phyloP scores from a whole-genome alignment of 139 green algal species.

The Desmodesmus armatus region DNA sequence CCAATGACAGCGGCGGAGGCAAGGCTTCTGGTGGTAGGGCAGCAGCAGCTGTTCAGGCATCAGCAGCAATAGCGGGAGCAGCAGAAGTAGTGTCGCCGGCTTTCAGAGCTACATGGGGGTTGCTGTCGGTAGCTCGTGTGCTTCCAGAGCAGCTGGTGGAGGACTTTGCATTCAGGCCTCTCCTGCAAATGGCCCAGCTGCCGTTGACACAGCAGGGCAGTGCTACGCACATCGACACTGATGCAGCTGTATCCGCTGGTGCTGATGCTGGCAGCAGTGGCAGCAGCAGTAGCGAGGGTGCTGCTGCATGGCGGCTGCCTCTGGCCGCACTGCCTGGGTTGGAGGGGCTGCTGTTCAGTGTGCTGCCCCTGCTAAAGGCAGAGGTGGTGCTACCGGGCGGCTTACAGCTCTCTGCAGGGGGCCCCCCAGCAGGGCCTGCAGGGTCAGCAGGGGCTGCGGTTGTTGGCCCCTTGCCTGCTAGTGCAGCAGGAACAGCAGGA shows the following conservation, averaged over 20 bases:
- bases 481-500: not conserved
- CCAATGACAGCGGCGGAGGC: too few species aligned
- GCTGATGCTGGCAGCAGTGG: not conserved
- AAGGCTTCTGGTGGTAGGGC: too few species aligned
- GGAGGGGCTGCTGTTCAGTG: slow-evolving; percentile 10
- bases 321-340: not conserved
- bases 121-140: not conserved
- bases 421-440: not conserved
- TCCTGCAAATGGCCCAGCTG: slow-evolving; percentile 30
- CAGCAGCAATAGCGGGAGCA: too few species aligned
- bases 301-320: not conserved
- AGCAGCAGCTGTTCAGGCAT: too few species aligned
- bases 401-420: slow-evolving; percentile 1
- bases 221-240: not conserved
- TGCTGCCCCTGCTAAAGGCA: not conserved
- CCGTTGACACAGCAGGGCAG: slow-evolving; percentile 24
- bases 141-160: not conserved
- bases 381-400: not conserved
- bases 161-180: slow-evolving; percentile 6
- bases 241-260: not conserved
- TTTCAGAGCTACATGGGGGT: not conserved
- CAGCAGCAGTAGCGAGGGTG: not conserved
- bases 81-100: too few species aligned
- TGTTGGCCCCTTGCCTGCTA: not conserved
- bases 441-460: not conserved